A percentile compares a stretch with the other conserved stretches of the same genome.
Evolutionary conservation across 441 rosid genomes (phyloP).

Genomic region (Bruguiera hainesii): DNA sequence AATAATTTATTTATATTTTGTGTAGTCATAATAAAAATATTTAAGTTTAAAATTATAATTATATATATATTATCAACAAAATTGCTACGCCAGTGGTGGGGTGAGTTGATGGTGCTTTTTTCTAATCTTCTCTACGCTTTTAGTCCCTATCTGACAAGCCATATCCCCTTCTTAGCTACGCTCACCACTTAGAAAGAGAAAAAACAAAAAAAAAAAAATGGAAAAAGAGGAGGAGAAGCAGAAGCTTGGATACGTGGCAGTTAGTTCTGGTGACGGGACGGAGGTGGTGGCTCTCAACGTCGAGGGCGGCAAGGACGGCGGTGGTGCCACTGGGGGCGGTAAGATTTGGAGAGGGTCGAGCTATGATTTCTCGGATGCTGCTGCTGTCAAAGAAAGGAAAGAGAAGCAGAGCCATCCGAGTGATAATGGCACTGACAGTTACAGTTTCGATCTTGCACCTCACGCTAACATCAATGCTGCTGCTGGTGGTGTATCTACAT

Average conservation of each 20-base stretch:
- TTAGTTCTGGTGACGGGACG: slow-evolving; percentile 30
- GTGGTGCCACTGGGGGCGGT: background rate
- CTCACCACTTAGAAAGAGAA: too few relatives aligned
- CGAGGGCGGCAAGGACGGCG: slow-evolving; percentile 26
- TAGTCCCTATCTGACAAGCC: too few relatives aligned
- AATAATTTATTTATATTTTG: too few relatives aligned
- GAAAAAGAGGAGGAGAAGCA: too few relatives aligned
- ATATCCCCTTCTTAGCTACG: too few relatives aligned
- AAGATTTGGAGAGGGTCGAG: slow-evolving; percentile 57
- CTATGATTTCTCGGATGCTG: slow-evolving; percentile 36
- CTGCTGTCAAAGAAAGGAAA: background rate
- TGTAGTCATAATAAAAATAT: too few relatives aligned
- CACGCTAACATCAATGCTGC: background rate
- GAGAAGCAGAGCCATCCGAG: background rate
- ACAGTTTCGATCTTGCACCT: slow-evolving; percentile 16
- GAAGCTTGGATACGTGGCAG: background rate
- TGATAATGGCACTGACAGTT: slow-evolving; percentile 4
- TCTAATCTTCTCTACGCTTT: too few relatives aligned
- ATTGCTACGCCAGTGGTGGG: too few relatives aligned
- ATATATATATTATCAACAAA: too few relatives aligned
- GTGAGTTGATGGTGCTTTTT: too few relatives aligned
- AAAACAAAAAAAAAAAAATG: too few relatives aligned
- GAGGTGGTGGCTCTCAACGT: slow-evolving; percentile 32
- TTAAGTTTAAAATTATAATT: too few relatives aligned
- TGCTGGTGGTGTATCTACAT: background rate